Base-by-base conservation (phyloP, 2,329 filamentous ascomycete species). In the Graphilbum fragrans region DNA sequence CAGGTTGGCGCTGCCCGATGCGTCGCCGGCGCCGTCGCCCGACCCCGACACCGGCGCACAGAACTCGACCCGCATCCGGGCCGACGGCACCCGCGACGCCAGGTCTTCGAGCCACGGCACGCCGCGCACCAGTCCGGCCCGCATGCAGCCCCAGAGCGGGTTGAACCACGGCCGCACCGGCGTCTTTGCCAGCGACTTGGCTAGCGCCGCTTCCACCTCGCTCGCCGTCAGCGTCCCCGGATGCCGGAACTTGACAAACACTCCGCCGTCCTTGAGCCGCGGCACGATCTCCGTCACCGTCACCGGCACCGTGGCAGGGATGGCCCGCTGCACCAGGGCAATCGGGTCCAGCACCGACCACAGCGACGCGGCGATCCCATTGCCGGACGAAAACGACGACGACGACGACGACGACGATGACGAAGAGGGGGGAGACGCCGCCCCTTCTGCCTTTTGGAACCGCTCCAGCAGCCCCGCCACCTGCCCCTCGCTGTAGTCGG, bases 41-140 rank as follows among this genome's bases (percentile, higher is more conserved):
- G 41, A 21, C 4, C 40, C 20, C 0, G 85, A 72, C 21, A 72
- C 71, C 1, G 76, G 73, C 4, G 87, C 77, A 8, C 90, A 70
- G 49, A 95, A 96, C 55, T 96, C 90, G 19, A 95, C 78, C 50
- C 77, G 82, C 31, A 98, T 54, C 22, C 84, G 72, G 33, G 69
- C 69, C 43, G 80, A 86, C 0, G 92, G 92, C 39, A 87, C 79
- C 7, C 87, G 76, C 42, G 46, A 49, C 50, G 86, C 83, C 22
- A 98, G 65, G 56, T 98, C 92, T 55, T 96, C 92, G 3, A 96
- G 72, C 92, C 92, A 98, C 0, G 92, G 92, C 19, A 80, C 77
- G 10, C 92, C 92, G 42, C 77, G 70, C 3, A 98, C 92, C 7
- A 87, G 64, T 20, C 78, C 77, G 4, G 79, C 77, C 38, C 75